These are phyloP conservation scores for Backusella circina DNA, from an alignment of 192 early-diverging fungal genomes.

Conservation along the genomic window DNA sequence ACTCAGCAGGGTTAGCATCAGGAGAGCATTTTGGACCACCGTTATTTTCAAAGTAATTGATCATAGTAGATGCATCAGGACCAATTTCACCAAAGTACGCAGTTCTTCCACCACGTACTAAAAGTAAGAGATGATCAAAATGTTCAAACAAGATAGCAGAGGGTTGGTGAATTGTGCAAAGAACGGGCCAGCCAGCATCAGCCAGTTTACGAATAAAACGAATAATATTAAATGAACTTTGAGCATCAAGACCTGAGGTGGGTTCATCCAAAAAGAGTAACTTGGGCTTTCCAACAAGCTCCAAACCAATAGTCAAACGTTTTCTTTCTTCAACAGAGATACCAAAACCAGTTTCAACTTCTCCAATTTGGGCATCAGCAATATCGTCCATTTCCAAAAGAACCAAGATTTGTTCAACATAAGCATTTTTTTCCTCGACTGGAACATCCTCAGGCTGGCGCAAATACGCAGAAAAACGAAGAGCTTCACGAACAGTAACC, in stretches of 20 bases:
- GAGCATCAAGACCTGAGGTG: conserved; percentile 73
- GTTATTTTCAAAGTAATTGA: conserved; percentile 69
- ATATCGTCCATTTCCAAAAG: conserved; percentile 62
- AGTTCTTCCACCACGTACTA: conserved; percentile 77
- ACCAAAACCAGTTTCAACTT: conserved; percentile 50
- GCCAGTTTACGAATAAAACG: conserved; percentile 68
- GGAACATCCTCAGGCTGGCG: conserved; percentile 57
- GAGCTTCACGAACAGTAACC: conserved; percentile 88
- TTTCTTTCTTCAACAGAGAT: conserved; percentile 82
- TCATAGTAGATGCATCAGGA: conserved; percentile 56
- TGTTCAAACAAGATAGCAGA: conserved; percentile 76
- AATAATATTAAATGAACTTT: conserved; percentile 72
- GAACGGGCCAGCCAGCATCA: conserved; percentile 64
- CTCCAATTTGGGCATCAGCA: conserved; percentile 56
- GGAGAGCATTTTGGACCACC: conserved; percentile 66
- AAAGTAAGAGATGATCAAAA: conserved; percentile 79
- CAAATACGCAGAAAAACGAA: conserved; percentile 77
- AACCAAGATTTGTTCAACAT: conserved; percentile 49
- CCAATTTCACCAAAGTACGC: conserved; percentile 84
- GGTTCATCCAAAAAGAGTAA: conserved; percentile 78
- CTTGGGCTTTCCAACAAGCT: conserved; percentile 72
- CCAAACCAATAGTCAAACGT: conserved; percentile 80
- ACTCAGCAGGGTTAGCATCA: conserved; percentile 78
- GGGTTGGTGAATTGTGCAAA: conserved; percentile 87
- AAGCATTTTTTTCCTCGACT: conserved; percentile 40